Base-by-base conservation (phyloP, 2,329 filamentous ascomycete genomes). In the Microdochium paspali region DNA sequence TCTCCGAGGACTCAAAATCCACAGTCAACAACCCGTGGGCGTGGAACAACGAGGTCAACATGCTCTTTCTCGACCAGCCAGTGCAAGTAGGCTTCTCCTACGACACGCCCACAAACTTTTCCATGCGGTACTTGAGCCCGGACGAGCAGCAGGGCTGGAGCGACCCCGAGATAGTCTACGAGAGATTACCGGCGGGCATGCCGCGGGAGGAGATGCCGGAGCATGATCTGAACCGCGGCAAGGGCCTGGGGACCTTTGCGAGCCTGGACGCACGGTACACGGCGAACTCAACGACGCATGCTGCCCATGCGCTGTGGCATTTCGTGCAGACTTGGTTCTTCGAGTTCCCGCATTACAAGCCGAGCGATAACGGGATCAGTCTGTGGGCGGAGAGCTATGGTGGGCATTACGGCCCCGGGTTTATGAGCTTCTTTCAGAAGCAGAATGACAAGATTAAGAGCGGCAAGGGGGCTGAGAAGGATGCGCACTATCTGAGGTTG, bases 71-170 rank as follows among this genome's bases (percentile, higher is more conserved):
- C 47, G 69, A 74, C 58, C 70, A 73, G 61, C 79, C 79, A 9
- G 77, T 79, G 44, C 79, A 84, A 60, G 73, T 83, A 10, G 75
- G 76, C 32, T 77, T 81, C 50, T 82, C 78, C 1, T 78, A 75
- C 54, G 84, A 85, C 56, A 70, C 70, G 9, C 60, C 69, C 10
- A 75, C 71, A n/a, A 83, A 83, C 53, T 65, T 71, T 18, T 76
- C 77, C 2, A 58, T 77, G 30, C 66, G 73, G 50, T 64, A 74
- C 25, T 50, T 69, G 9, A 63, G 60, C 12, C 63, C 63, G 18
- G 54, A 60, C 21, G 54, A 67, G 21, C 62, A 62, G 40, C 59
- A 20, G 9, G 47, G 35, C 4, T 31, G 51, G 1, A 42, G 32
- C 28, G 20, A 15, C 21, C 26, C 43, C 5, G 24, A 47, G 2